Conservation (phyloP, 306 rosid species). For the Hippophae rhamnoides region DNA sequence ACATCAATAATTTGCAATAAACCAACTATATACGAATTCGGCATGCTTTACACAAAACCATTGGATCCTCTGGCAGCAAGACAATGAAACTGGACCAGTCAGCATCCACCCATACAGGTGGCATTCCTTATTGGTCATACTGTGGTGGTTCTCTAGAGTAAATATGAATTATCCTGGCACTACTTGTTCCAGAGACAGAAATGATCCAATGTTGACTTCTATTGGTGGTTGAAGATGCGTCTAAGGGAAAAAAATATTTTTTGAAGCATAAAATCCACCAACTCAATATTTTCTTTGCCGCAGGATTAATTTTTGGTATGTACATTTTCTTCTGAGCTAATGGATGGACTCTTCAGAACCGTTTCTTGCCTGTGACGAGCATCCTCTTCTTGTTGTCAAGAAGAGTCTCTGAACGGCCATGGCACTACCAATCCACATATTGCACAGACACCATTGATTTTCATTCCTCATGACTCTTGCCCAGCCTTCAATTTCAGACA, state of each 20-base stretch:
- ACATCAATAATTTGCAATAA: no score
- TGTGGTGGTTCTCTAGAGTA: neutral
- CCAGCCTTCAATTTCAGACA: constrained; percentile 69
- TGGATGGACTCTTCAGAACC: constrained; percentile 78
- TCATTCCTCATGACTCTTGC: constrained; percentile 71
- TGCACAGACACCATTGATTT: constrained; percentile 67
- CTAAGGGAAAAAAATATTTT: constrained; percentile 26
- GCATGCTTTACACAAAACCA: no score
- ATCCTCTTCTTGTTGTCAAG: constrained; percentile 59
- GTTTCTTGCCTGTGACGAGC: constrained; percentile 62
- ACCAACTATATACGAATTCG: no score
- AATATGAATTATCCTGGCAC: constrained; percentile 2
- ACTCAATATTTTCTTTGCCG: constrained; percentile 85
- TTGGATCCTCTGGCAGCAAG: no score
- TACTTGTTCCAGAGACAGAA: constrained; percentile 15
- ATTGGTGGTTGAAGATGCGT: constrained; percentile 18
- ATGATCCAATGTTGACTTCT: constrained; percentile 25
- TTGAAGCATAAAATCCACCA: constrained; percentile 41
- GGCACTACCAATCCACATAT: constrained; percentile 65
- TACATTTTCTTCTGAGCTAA: constrained; percentile 75
- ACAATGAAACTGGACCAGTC: no score
- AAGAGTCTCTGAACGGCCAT: constrained; percentile 68
- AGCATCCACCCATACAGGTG: no score
- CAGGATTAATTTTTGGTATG: constrained; percentile 77
- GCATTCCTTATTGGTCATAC: no score